Percentiles rank a stretch among this genome's conserved stretches.
Evolutionary conservation across 257 asterid genomes (phyloP).

Genomic region (Capsicum chinense): DNA sequence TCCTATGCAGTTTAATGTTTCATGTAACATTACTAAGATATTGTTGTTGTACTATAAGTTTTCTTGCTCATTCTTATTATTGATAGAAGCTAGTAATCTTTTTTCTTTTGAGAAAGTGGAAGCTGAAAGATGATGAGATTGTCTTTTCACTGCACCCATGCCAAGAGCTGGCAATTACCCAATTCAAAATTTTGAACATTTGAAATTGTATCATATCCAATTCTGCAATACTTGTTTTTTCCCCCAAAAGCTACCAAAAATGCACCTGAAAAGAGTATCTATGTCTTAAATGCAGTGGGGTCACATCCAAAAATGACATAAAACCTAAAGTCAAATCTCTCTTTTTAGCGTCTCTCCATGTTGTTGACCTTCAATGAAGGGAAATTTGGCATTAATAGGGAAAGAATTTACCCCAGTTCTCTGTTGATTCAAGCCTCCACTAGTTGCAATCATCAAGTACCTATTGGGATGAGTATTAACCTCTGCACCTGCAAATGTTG

Average conservation of each 20-base stretch:
- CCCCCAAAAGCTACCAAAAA: background rate
- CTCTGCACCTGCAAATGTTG: conserved; percentile 47
- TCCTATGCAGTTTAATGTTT: background rate
- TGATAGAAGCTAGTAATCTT: too few relatives aligned
- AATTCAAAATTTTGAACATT: background rate
- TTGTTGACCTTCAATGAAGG: background rate
- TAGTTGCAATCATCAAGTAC: conserved; percentile 72
- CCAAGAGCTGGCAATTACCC: background rate
- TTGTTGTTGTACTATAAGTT: background rate
- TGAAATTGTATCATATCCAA: background rate
- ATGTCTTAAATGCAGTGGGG: conserved; percentile 11
- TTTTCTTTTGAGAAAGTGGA: background rate
- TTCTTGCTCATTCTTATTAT: background rate
- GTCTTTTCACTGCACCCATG: background rate
- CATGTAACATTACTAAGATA: background rate
- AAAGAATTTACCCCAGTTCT: conserved; percentile 71
- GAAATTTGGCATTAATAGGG: background rate
- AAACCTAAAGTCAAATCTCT: background rate
- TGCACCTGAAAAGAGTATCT: background rate
- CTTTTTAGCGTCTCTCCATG: background rate
- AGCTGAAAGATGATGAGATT: background rate
- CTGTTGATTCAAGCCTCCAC: conserved; percentile 90
- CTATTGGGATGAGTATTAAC: conserved; percentile 46
- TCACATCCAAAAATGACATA: background rate
- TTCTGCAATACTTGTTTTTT: background rate